These are phyloP conservation scores for Breviolum minutum DNA, from an alignment of 73 alveolate species.

Conservation along the genomic window DNA sequence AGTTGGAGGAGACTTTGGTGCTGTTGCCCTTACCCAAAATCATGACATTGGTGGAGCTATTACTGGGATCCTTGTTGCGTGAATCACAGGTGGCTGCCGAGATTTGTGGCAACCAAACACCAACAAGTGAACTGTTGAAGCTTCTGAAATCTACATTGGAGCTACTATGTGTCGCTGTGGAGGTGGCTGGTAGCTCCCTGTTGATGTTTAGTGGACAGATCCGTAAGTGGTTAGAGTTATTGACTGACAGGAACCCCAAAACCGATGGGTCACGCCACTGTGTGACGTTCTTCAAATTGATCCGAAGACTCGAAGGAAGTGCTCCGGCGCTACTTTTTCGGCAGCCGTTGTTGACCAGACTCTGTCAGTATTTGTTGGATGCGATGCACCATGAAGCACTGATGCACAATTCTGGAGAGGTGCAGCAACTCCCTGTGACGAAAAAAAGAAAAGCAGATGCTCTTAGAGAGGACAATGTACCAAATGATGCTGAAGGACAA, in stretches of 20 bases:
- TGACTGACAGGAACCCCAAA: conserved; percentile 22
- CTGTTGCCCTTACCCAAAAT: conserved; percentile 31
- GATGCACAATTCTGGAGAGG: not conserved
- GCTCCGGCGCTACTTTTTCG: conserved; percentile 49
- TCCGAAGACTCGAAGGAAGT: conserved; percentile 4
- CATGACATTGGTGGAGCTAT: conserved; percentile 1
- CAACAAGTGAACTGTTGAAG: not conserved
- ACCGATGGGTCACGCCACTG: not conserved
- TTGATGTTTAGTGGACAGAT: conserved; percentile 33
- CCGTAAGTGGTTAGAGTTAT: conserved; percentile 50
- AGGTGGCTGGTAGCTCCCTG: conserved; percentile 2
- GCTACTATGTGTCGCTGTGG: not conserved
- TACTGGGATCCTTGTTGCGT: conserved; percentile 34
- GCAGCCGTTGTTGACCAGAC: conserved; percentile 32
- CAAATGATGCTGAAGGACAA: not conserved
- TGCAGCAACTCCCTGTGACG: not conserved
- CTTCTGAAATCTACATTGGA: not conserved
- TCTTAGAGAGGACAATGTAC: not conserved
- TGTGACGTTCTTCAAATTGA: not conserved
- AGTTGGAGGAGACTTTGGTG: conserved; percentile 22
- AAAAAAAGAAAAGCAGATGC: not conserved
- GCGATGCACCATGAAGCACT: conserved; percentile 13
- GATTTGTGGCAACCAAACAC: not conserved
- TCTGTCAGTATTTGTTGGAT: conserved; percentile 31
- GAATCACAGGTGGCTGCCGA: conserved; percentile 19